phyloP scores from a whole-genome alignment of 2,329 filamentous ascomycete species.

The Teratosphaeria viscida region DNA sequence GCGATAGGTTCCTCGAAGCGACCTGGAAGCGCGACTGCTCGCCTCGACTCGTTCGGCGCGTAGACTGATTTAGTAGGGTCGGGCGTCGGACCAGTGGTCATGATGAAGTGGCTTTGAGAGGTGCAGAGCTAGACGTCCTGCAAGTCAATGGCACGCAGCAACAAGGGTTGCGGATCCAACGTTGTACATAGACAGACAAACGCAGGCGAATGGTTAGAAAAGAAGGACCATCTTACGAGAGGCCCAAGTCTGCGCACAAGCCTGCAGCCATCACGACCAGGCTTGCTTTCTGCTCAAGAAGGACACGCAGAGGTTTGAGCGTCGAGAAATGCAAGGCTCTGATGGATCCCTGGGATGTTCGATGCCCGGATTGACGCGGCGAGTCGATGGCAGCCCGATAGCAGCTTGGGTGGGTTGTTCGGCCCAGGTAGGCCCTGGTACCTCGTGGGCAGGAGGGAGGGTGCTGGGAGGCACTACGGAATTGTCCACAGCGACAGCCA shows the following conservation, averaged over 20 bases:
- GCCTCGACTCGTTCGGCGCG: constrained; percentile 11
- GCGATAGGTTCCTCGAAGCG: constrained; percentile 11
- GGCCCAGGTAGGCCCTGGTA: constrained; percentile 1
- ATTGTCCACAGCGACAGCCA: neutral
- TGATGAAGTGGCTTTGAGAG: constrained; percentile 1
- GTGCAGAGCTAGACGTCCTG: neutral
- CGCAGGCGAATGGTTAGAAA: neutral
- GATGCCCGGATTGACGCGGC: constrained; percentile 3
- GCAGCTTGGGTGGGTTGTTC: neutral
- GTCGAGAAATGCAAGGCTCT: neutral
- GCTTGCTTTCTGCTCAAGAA: neutral
- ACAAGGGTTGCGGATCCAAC: constrained; percentile 3
- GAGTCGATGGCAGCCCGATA: constrained; percentile 1
- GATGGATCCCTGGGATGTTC: constrained; percentile 1
- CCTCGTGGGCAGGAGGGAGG: neutral
- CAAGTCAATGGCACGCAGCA: constrained; percentile 2
- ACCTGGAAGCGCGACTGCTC: constrained; percentile 6
- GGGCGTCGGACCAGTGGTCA: constrained; percentile 8
- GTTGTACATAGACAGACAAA: neutral
- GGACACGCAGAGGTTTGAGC: neutral
- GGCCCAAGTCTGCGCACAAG: constrained; percentile 1
- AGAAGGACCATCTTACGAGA: neutral
- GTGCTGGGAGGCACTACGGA: neutral
- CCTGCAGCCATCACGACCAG: neutral
- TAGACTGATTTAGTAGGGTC: constrained; percentile 15